Evolutionary conservation across 805 yeast genomes (phyloP).

Genomic region (Pichia heedii): DNA sequence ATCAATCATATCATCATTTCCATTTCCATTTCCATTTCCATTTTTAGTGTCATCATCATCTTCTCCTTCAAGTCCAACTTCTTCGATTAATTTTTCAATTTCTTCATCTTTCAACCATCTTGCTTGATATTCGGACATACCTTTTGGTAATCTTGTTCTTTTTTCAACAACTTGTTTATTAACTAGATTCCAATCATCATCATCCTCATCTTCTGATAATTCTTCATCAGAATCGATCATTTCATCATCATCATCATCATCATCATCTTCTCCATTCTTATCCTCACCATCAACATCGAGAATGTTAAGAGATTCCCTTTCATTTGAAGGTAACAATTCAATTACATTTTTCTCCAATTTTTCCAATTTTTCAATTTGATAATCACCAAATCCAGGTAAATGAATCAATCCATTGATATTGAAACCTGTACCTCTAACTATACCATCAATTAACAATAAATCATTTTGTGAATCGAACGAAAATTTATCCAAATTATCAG

Average conservation of each 20-base stretch:
- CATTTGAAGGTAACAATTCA: slow-evolving; percentile 24
- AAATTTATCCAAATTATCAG: slow-evolving; percentile 43
- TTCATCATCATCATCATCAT: slow-evolving; percentile 38
- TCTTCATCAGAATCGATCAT: slow-evolving; percentile 30
- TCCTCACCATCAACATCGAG: slow-evolving; percentile 34
- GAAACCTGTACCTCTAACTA: slow-evolving; percentile 81
- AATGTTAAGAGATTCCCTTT: slow-evolving; percentile 14
- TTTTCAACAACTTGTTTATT: slow-evolving; percentile 8
- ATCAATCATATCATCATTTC: slow-evolving; percentile 28
- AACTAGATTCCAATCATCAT: slow-evolving; percentile 17
- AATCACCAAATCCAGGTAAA: slow-evolving; percentile 86
- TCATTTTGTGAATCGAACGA: slow-evolving; percentile 26
- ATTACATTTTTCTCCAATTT: slow-evolving; percentile 27
- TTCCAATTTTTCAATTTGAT: slow-evolving; percentile 62
- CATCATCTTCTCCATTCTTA: slow-evolving; percentile 52
- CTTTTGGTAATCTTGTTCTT: slow-evolving; percentile 47
- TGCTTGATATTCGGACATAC: slow-evolving; percentile 70
- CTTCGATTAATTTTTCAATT: slow-evolving; percentile 31
- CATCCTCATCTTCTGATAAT: slow-evolving; percentile 20
- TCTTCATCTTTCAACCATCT: slow-evolving; percentile 66
- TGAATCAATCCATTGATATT: slow-evolving; percentile 71
- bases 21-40: slow-evolving; percentile 31
- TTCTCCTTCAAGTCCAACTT: slow-evolving; percentile 29
- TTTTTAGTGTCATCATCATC: too few species aligned
- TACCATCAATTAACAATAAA: slow-evolving; percentile 61